Evolutionary conservation across 306 rosid species (phyloP).

Genomic region (Luffa aegyptiaca): DNA sequence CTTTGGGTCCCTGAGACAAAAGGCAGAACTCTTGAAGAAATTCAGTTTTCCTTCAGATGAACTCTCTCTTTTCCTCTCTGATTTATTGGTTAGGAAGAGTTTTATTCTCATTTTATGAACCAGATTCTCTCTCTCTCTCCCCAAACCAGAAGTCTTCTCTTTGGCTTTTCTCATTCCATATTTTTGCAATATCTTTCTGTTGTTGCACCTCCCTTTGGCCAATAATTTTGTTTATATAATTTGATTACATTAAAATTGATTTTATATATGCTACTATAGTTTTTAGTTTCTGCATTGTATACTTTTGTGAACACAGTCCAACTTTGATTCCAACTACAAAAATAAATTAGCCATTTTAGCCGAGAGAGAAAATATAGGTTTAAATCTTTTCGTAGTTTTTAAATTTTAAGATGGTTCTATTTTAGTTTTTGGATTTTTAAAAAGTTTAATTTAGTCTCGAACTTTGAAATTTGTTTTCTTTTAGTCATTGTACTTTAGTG

Average conservation of each 20-base stretch:
- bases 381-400: too few species aligned
- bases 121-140: background rate
- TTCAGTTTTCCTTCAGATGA: conserved; percentile 79
- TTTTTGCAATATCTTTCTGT: background rate
- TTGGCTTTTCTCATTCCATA: background rate
- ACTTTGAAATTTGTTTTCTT: too few species aligned
- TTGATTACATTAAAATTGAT: background rate
- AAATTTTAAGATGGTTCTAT: too few species aligned
- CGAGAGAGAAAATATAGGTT: too few species aligned
- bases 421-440: too few species aligned
- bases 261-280: background rate
- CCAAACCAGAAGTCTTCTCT: background rate
- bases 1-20: conserved; percentile 94
- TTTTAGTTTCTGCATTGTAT: background rate
- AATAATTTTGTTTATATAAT: background rate
- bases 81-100: background rate
- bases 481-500: too few species aligned
- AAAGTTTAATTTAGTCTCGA: too few species aligned
- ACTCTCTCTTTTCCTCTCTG: conserved; percentile 15
- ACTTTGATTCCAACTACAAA: too few species aligned
- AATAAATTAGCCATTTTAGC: too few species aligned
- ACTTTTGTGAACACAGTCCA: background rate
- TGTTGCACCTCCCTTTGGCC: background rate
- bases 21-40: conserved; percentile 89
- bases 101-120: background rate